A percentile compares a stretch with the other conserved stretches of the same genome.
Evolutionary conservation across 208 protist genomes (phyloP).

Genomic region (Trypanosoma theileri): DNA sequence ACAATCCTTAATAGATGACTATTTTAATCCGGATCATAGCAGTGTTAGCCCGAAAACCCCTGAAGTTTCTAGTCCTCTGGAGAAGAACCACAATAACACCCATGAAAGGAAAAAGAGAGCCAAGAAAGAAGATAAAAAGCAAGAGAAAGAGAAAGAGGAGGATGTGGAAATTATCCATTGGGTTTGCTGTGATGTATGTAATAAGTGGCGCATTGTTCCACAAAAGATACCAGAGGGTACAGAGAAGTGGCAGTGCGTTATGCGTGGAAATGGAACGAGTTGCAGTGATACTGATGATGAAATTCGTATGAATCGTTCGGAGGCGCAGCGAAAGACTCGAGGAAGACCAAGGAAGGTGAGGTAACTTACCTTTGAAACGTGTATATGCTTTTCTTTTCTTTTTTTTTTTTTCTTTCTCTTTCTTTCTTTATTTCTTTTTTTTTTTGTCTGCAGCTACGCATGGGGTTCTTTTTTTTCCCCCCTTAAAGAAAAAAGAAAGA

Average conservation of each 20-base stretch:
- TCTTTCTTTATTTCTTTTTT: conserved; percentile 23
- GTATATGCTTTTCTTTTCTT: conserved; percentile 8
- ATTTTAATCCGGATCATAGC: not conserved
- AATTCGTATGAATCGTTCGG: conserved; percentile 28
- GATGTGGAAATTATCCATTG: conserved; percentile 66
- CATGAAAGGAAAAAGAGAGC: not conserved
- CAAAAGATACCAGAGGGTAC: conserved; percentile 33
- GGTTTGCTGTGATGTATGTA: conserved; percentile 80
- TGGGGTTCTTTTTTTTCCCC: not conserved
- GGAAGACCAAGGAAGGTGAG: not conserved
- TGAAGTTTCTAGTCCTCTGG: not conserved
- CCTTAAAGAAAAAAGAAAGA: conserved; percentile 4
- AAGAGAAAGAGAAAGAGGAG: conserved; percentile 10
- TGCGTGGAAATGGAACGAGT: conserved; percentile 62
- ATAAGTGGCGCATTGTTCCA: conserved; percentile 84
- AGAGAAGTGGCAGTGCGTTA: conserved; percentile 64
- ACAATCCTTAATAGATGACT: not conserved
- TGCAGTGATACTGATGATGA: conserved; percentile 76
- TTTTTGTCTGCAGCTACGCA: not conserved
- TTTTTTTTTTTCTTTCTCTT: conserved; percentile 25
- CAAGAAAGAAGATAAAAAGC: not conserved
- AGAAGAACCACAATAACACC: not conserved
- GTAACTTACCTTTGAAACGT: not conserved
- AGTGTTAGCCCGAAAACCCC: not conserved
- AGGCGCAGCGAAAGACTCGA: conserved; percentile 5